Evolutionary conservation across 345 rosid genomes (phyloP), one percentile per base, ranked within the genome.

Genomic region (Acer negundo): DNA sequence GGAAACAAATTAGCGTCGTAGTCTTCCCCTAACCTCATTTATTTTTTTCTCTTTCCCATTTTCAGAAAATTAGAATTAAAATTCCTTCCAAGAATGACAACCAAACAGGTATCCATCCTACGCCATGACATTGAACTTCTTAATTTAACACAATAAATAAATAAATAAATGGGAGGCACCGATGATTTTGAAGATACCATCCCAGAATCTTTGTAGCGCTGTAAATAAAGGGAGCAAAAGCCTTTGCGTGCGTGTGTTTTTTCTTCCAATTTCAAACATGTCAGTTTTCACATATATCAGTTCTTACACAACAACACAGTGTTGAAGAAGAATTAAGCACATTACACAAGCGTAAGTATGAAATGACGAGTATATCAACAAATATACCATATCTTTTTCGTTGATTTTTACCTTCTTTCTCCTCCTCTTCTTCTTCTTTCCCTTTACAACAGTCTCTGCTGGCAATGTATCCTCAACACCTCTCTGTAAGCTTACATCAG

Each of bases 341-440:
- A 55, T 67, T 10, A 10, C 24, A 40, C 55, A 67, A 24, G 72
- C 2, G 3, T 6, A 44, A 20, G 3, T n/a, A 68, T 4, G 17
- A 68, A 40, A 23, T 68, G 23, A 68, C 3, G 44, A 24, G 28
- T 22, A 15, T 3, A 68, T 44, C 15, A 40, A 4, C 26, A 19
- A 65, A 31, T 42, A 26, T 46, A 56, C 75, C 53, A 24, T 63
- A 65, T 46, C 77, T 28, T 55, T 55, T 19, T 35, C 61, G 15
- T 6, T 19, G 40, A 31, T 22, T 10, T 20, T 31, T 4, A 13
- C 23, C 24, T 15, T 49, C 77, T 58, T 67, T 73, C 74, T 79
- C 23, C 68, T 58, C 38, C 40, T 49, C 35, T 6, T 79, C 47
- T 28, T n/a, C 62, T 59, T 26, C 47, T 46, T 68, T 51, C 31